These are phyloP conservation scores for Fraxinus sp. DNA, from an alignment of 305 asterid species.

Conservation along the genomic window DNA sequence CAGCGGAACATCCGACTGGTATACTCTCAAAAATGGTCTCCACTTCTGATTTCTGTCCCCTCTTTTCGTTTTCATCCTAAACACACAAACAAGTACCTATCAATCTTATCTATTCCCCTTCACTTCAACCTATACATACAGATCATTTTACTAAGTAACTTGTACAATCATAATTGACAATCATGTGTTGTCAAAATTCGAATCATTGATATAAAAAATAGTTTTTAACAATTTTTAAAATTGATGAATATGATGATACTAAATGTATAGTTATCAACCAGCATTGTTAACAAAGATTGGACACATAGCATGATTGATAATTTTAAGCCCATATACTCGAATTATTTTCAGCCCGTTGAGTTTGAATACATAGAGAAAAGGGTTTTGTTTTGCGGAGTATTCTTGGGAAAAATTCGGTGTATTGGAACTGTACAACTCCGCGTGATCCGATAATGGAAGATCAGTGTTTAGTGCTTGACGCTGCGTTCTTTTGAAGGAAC, in stretches of 20 bases:
- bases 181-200: too few relatives aligned
- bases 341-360: constrained; percentile 16
- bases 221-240: too few relatives aligned
- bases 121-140: constrained; percentile 18
- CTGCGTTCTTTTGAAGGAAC: constrained; percentile 62
- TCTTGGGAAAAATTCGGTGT: not conserved
- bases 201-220: not conserved
- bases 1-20: constrained; percentile 38
- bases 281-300: not conserved
- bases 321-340: constrained; percentile 7
- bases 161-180: not conserved
- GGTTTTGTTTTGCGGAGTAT: constrained; percentile 1
- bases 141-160: not conserved
- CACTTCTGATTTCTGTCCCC: constrained; percentile 42
- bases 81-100: constrained; percentile 18
- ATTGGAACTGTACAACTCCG: constrained; percentile 6
- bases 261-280: not conserved
- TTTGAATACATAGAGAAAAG: not conserved
- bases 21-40: constrained; percentile 49
- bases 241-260: too few relatives aligned
- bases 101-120: constrained; percentile 15
- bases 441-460: constrained; percentile 53
- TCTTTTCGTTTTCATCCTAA: constrained; percentile 26
- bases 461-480: constrained; percentile 72
- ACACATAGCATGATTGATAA: not conserved